Conservation (phyloP, 805 yeast species). For the Pichia insulana region DNA sequence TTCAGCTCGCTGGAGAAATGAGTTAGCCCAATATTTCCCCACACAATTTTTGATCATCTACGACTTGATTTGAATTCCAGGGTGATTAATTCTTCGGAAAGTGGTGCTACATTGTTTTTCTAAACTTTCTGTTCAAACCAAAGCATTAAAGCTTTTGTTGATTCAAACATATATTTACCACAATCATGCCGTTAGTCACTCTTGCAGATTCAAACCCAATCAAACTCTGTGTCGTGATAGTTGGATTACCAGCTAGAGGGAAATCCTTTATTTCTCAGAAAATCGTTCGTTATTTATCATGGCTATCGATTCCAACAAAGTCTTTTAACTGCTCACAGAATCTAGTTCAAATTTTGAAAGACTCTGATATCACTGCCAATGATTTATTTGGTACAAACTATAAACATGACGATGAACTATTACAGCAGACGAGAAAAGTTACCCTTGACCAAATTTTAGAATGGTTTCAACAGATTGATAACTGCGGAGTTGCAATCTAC, state of each 20-base stretch:
- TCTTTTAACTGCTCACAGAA: constrained; percentile 87
- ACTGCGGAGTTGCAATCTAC: constrained; percentile 75
- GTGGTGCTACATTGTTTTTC: too few species aligned
- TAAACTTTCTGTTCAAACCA: too few species aligned
- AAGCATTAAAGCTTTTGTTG: neutral
- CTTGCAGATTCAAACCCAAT: constrained; percentile 58
- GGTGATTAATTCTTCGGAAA: too few species aligned
- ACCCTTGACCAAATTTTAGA: constrained; percentile 76
- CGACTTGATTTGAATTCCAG: neutral
- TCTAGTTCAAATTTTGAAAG: constrained; percentile 51
- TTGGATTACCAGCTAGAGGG: constrained; percentile 86
- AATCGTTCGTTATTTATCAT: constrained; percentile 81
- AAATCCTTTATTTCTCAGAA: constrained; percentile 92
- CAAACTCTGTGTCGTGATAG: constrained; percentile 81
- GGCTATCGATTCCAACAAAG: constrained; percentile 83
- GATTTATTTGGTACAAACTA: constrained; percentile 69
- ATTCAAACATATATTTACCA: neutral
- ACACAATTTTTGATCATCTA: neutral
- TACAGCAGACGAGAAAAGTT: constrained; percentile 59
- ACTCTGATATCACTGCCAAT: constrained; percentile 49
- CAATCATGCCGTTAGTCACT: constrained; percentile 46
- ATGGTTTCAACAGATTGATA: constrained; percentile 76
- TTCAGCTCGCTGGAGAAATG: too few species aligned
- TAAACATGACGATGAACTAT: constrained; percentile 32
- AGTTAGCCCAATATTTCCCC: too few species aligned